These are phyloP conservation scores for Phialemoniopsis sp. DNA, from an alignment of 2,329 filamentous ascomycete genomes.

Conservation along the genomic window DNA sequence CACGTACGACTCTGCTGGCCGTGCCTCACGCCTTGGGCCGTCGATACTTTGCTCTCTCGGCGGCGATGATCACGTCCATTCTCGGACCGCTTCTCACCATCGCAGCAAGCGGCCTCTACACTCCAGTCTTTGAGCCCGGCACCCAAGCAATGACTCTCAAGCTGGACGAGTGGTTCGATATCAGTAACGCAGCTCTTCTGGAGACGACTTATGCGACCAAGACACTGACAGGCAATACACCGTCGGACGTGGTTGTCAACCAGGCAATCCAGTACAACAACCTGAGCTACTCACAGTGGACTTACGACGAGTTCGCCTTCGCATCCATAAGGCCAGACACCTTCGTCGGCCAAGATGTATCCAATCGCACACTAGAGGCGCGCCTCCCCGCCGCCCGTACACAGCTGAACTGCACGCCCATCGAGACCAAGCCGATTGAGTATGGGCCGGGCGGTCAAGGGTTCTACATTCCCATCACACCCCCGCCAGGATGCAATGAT, in stretches of 20 bases:
- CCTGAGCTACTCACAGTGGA: background rate
- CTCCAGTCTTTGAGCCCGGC: background rate
- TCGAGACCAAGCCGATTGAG: background rate
- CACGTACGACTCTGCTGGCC: background rate
- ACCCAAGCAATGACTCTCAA: background rate
- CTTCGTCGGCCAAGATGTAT: background rate
- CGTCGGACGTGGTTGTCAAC: background rate
- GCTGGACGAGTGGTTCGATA: background rate
- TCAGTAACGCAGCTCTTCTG: background rate
- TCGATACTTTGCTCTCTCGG: background rate
- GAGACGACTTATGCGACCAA: background rate
- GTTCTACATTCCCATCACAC: no score
- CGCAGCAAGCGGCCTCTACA: background rate
- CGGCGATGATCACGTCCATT: background rate
- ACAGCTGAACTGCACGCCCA: conserved; percentile 1
- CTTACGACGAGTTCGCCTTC: conserved; percentile 1
- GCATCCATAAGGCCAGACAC: background rate
- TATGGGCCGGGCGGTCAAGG: background rate
- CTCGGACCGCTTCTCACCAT: background rate
- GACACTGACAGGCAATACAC: no score
- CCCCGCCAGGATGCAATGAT: no score
- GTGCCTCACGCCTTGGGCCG: background rate
- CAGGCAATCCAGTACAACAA: conserved; percentile 1
- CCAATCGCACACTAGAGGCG: background rate
- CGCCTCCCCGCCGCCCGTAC: background rate